phyloP scores from a whole-genome alignment of 2,329 filamentous ascomycete species.

The Hypoxylon sp. region DNA sequence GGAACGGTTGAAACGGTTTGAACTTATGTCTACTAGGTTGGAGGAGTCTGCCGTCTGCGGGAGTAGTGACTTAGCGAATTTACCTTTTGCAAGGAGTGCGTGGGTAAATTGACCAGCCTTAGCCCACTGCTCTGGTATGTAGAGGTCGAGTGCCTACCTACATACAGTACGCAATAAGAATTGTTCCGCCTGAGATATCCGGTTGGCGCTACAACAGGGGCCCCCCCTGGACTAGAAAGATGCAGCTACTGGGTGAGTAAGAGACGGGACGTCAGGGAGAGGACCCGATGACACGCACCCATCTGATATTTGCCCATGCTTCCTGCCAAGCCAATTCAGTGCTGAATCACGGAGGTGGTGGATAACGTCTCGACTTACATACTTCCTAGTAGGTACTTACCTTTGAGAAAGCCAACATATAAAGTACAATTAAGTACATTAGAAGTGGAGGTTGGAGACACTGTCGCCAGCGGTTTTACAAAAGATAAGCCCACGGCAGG shows the following conservation, averaged over 20 bases:
- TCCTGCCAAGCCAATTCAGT: slow-evolving; percentile 33
- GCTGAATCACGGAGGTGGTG: slow-evolving; percentile 21
- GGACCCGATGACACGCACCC: slow-evolving; percentile 43
- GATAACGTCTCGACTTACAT: slow-evolving; percentile 22
- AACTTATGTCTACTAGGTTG: slow-evolving; percentile 22
- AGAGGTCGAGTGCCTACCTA: slow-evolving; percentile 25
- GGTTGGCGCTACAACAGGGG: slow-evolving; percentile 43
- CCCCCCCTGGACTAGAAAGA: slow-evolving; percentile 37
- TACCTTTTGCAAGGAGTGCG: slow-evolving; percentile 37
- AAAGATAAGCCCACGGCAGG: slow-evolving; percentile 40
- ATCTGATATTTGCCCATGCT: slow-evolving; percentile 40
- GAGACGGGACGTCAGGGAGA: slow-evolving; percentile 43
- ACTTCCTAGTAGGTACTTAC: slow-evolving; percentile 9
- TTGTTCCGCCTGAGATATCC: slow-evolving; percentile 43
- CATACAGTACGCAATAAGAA: slow-evolving; percentile 45
- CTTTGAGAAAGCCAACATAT: background rate
- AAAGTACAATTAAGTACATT: slow-evolving; percentile 22
- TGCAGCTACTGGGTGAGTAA: slow-evolving; percentile 39
- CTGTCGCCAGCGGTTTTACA: slow-evolving; percentile 30
- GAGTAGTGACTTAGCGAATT: slow-evolving; percentile 25
- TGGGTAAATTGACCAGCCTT: slow-evolving; percentile 41
- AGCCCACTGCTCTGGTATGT: slow-evolving; percentile 39
- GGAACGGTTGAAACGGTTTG: slow-evolving; percentile 29
- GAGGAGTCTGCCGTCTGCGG: slow-evolving; percentile 28
- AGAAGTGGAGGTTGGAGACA: slow-evolving; percentile 19